A percentile compares a stretch with the other conserved stretches of the same genome.
Conservation (phyloP, 805 yeast genomes). For the Debaryomyces tyrocola region DNA sequence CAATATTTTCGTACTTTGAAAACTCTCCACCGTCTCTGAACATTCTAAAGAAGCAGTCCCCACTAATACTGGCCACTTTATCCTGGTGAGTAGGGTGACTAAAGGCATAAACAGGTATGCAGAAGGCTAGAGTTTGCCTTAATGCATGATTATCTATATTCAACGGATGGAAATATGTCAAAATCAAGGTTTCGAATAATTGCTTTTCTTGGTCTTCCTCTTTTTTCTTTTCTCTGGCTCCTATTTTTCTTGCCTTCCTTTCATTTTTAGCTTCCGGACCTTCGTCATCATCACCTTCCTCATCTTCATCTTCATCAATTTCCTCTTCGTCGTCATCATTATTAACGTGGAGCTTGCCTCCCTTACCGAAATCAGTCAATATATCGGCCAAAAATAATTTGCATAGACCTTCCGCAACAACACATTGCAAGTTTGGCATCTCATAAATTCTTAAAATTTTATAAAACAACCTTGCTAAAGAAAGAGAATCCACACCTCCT, state of each 20-base stretch:
- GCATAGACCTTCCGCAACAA: constrained; percentile 83
- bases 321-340: constrained; percentile 1
- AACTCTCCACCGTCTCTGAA: constrained; percentile 38
- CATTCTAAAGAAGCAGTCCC: constrained; percentile 64
- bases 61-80: constrained; percentile 59
- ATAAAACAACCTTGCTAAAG: constrained; percentile 68
- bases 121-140: constrained; percentile 78
- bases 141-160: constrained; percentile 63
- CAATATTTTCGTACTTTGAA: constrained; percentile 29
- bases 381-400: constrained; percentile 79
- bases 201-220: constrained; percentile 21
- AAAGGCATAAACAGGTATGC: constrained; percentile 84
- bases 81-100: constrained; percentile 73
- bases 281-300: constrained; percentile 28
- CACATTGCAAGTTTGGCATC: constrained; percentile 68
- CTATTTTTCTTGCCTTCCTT: not conserved
- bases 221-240: constrained; percentile 7
- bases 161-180: constrained; percentile 73
- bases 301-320: constrained; percentile 1
- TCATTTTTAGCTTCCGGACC: not conserved
- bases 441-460: constrained; percentile 58
- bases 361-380: constrained; percentile 58
- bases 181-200: constrained; percentile 65
- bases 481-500: constrained; percentile 56
- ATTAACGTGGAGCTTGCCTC: constrained; percentile 1